Evolutionary conservation across 805 yeast species (phyloP).

Genomic region (Candida manassasensis): DNA sequence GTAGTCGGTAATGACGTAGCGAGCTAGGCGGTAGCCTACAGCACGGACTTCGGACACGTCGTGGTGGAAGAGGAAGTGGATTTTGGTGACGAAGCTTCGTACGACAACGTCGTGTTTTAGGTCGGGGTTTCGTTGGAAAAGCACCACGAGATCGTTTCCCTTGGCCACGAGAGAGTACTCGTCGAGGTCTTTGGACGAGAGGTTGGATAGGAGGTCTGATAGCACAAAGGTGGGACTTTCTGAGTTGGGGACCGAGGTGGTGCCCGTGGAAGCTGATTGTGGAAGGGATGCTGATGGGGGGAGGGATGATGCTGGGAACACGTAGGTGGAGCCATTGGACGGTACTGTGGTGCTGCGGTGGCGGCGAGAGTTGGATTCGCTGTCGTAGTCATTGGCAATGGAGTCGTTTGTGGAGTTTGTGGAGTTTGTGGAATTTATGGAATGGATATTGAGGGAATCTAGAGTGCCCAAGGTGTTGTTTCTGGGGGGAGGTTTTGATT

Average conservation of each 20-base stretch:
- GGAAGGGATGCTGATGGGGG: background rate
- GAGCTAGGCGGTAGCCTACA: conserved; percentile 68
- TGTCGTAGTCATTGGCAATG: background rate
- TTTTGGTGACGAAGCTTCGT: conserved; percentile 49
- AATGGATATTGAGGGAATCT: conserved; percentile 4
- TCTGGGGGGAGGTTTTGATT: background rate
- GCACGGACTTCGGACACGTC: conserved; percentile 60
- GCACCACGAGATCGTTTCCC: conserved; percentile 28
- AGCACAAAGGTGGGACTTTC: conserved; percentile 51
- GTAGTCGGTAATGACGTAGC: conserved; percentile 55
- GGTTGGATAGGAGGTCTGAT: conserved; percentile 54
- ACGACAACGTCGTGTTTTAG: conserved; percentile 62
- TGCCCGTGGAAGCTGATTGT: background rate
- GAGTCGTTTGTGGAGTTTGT: background rate
- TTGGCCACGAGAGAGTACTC: conserved; percentile 49
- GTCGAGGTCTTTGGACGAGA: conserved; percentile 45
- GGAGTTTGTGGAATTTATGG: conserved; percentile 1
- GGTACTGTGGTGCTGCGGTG: background rate
- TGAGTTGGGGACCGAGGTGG: background rate
- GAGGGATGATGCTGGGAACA: background rate
- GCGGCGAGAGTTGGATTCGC: background rate
- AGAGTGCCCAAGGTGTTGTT: background rate
- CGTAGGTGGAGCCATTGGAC: background rate
- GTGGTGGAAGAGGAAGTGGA: conserved; percentile 59
- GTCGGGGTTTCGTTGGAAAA: conserved; percentile 41